Percentiles rank a stretch among this genome's conserved stretches.
phyloP scores from a whole-genome alignment of 371 early-diverging fungal species.

The Syncephalis fuscata region DNA sequence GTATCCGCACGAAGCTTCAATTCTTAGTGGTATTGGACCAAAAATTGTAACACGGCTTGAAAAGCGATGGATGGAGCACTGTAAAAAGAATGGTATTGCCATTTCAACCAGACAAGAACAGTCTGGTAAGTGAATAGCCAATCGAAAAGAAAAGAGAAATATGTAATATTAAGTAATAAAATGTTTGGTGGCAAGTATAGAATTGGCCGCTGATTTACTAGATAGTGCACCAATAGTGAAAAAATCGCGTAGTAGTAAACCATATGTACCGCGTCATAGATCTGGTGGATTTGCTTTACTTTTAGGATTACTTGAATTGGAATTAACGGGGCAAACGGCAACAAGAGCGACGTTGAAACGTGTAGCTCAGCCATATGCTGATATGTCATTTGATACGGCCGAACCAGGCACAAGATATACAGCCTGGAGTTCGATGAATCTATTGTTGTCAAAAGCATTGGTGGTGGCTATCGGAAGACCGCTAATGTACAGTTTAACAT shows the following conservation, averaged over 20 bases:
- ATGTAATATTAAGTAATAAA: too few species aligned
- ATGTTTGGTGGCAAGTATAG: too few species aligned
- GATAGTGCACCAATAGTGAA: too few species aligned
- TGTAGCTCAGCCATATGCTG: constrained; percentile 37
- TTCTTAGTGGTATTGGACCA: constrained; percentile 43
- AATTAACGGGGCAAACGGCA: constrained; percentile 14
- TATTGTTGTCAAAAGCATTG: constrained; percentile 40
- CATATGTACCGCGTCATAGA: constrained; percentile 66
- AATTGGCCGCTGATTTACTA: too few species aligned
- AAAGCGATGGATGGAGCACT: constrained; percentile 26
- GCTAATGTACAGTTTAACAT: constrained; percentile 43
- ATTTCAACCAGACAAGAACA: constrained; percentile 15
- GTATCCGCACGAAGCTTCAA: constrained; percentile 30
- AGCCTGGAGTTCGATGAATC: constrained; percentile 67
- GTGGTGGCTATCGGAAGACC: constrained; percentile 47
- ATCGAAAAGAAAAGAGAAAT: constrained; percentile 5
- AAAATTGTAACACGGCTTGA: constrained; percentile 37
- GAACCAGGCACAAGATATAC: constrained; percentile 36
- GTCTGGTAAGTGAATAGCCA: constrained; percentile 1
- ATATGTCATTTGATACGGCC: constrained; percentile 42
- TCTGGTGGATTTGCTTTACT: constrained; percentile 77
- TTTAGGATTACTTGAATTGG: constrained; percentile 36
- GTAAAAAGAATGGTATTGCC: constrained; percentile 27
- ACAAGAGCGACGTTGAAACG: constrained; percentile 39
- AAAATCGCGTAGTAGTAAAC: constrained; percentile 10